phyloP scores from a whole-genome alignment of 495 filamentous ascomycete genomes.

The Trichoderma reesei region DNA sequence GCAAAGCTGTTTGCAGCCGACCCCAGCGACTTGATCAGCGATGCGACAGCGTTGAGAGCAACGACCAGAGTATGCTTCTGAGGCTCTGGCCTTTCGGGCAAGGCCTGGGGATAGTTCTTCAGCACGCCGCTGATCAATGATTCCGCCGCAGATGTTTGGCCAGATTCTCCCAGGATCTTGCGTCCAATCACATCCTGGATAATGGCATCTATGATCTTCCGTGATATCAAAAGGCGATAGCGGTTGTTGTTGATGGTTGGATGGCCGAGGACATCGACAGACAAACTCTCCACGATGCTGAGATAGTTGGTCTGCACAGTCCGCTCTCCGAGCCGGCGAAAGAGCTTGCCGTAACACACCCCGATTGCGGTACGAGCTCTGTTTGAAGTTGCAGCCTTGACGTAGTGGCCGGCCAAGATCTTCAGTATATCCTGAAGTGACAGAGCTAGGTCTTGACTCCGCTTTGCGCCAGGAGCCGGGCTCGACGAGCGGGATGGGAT shows the following conservation, averaged over 20 bases:
- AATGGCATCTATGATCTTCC: constrained; percentile 75
- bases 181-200: constrained; percentile 76
- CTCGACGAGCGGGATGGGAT: constrained; percentile 65
- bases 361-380: constrained; percentile 73
- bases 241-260: constrained; percentile 70
- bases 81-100: constrained; percentile 87
- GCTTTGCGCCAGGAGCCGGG: constrained; percentile 54
- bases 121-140: constrained; percentile 77
- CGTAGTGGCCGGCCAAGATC: constrained; percentile 74
- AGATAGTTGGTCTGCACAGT: constrained; percentile 71
- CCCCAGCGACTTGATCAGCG: constrained; percentile 69
- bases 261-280: constrained; percentile 69
- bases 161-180: constrained; percentile 77
- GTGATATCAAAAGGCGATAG: constrained; percentile 75
- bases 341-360: constrained; percentile 72
- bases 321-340: constrained; percentile 63
- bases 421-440: constrained; percentile 70
- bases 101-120: constrained; percentile 87
- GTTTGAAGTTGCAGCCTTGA: constrained; percentile 69
- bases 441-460: constrained; percentile 58
- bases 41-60: constrained; percentile 68
- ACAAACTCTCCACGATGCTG: constrained; percentile 69
- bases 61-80: constrained; percentile 76
- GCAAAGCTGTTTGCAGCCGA: constrained; percentile 68
- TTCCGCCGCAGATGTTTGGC: constrained; percentile 71